Evolutionary conservation across 768 basidiomycete species (phyloP).

Genomic region (Paxillus involutus): DNA sequence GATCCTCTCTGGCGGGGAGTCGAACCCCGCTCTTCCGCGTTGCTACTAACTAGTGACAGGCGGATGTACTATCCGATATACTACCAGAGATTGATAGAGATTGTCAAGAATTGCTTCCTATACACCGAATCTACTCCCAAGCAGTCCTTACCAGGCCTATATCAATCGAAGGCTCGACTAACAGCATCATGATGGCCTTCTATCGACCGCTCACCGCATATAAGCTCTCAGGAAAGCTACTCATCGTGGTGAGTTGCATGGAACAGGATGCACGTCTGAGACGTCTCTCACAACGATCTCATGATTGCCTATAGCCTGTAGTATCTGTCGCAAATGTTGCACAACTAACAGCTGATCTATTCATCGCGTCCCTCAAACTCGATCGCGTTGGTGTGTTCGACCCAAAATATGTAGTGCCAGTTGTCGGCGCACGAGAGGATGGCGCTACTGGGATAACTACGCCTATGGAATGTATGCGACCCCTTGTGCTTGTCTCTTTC

Average conservation of each 20-base stretch:
- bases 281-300: neutral
- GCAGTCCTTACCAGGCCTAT: no score
- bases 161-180: neutral
- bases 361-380: conserved; percentile 66
- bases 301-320: conserved; percentile 47
- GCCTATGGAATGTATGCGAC: conserved; percentile 67
- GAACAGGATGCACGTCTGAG: neutral
- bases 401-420: conserved; percentile 60
- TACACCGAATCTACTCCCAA: neutral
- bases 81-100: conserved; percentile 38
- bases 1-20: conserved; percentile 45
- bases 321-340: conserved; percentile 81
- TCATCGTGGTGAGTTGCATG: conserved; percentile 26
- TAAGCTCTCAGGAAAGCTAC: conserved; percentile 28
- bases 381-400: conserved; percentile 63
- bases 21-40: conserved; percentile 45
- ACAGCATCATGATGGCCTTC: conserved; percentile 25
- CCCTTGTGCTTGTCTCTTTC: neutral
- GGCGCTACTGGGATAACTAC: conserved; percentile 62
- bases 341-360: conserved; percentile 75
- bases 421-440: conserved; percentile 72
- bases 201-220: conserved; percentile 28
- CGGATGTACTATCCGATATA: conserved; percentile 55
- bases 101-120: no score
- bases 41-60: conserved; percentile 33